Base-by-base conservation (phyloP, 208 protist genomes). In the Porcisia hertigi region DNA sequence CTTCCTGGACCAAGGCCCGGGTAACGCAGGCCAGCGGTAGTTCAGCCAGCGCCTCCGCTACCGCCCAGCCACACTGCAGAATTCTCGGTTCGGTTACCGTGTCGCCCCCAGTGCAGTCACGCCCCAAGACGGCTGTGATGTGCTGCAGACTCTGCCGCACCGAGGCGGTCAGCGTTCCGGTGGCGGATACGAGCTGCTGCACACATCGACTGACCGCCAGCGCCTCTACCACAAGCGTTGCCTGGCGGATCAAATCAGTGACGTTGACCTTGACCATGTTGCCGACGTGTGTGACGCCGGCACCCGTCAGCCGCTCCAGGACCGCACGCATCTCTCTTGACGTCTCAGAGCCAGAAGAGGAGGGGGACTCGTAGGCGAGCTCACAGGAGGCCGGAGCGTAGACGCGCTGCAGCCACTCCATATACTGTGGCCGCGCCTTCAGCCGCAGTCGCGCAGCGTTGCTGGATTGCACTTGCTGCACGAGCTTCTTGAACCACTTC, bases 161-260 rank as follows among this genome's bases (percentile, higher is more conserved):
- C 34, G 70, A 72, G 55, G 73, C 55, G 8, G 78, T 81, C 69
- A 88, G 71, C 63, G 81, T 76, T 55, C 76, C 81, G 1, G 77
- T 69, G 9, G 81, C 57, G 60, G 76, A 65, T 43, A 88, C 58
- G 52, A 85, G 76, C 71, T 86, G 75, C 23, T 79, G 83, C 54
- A 88, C 76, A 62, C 77, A 70, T 20, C 71, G 77, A 30, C 73
- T 69, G 14, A 69, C 71, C 25, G 75, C 64, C 14, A 83, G 63
- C 25, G 79, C 84, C 34, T 81, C 77, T 67, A 84, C 79, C 12
- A 70, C 69, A 41, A 87, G 73, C 6, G 79, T 80, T 12, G 83
- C 76, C n/a, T 77, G 66, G 54, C 81, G 64, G 18, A 88, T 69
- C 6, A 72, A 53, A 11, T 80, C 71, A 20, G 77, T 84, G 45